Conservation (phyloP, 108 stramenopile species). For the Schizochytrium sp. region DNA sequence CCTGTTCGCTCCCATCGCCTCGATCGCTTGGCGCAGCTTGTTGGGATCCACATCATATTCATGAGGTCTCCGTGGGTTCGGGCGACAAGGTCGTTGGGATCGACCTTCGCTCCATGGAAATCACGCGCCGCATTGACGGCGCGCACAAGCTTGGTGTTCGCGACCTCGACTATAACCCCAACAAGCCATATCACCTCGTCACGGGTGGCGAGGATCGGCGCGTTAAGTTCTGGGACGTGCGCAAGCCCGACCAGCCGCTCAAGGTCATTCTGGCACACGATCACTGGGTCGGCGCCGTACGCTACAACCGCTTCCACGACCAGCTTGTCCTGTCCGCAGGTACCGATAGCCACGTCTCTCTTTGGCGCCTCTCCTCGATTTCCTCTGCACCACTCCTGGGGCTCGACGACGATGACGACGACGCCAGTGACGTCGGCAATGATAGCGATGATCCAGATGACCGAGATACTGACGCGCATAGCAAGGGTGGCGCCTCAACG, state of each 20-base stretch:
- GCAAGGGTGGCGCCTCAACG: neutral
- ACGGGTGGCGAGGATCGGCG: constrained; percentile 81
- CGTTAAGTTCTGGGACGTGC: constrained; percentile 88
- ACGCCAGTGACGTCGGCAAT: constrained; percentile 30
- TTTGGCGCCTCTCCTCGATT: constrained; percentile 86
- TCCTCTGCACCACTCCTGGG: constrained; percentile 82
- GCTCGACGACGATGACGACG: constrained; percentile 43
- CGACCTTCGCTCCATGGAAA: constrained; percentile 36
- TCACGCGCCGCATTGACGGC: neutral
- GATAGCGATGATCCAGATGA: neutral
- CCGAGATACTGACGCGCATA: neutral
- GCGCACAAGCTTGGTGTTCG: constrained; percentile 26
- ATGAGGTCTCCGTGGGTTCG: constrained; percentile 30
- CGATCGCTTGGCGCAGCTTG: neutral
- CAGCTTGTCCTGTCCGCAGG: constrained; percentile 87
- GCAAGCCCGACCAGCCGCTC: constrained; percentile 20
- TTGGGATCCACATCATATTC: constrained; percentile 36
- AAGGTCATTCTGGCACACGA: neutral
- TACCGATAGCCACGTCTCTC: constrained; percentile 74
- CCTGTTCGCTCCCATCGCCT: neutral
- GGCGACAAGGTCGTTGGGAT: constrained; percentile 16
- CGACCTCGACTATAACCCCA: constrained; percentile 81
- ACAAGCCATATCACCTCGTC: constrained; percentile 71
- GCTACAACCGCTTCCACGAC: constrained; percentile 96
- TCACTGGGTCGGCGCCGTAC: constrained; percentile 37